Evolutionary conservation across 2,329 filamentous ascomycete species (phyloP).

Genomic region (Colletotrichum sp.): DNA sequence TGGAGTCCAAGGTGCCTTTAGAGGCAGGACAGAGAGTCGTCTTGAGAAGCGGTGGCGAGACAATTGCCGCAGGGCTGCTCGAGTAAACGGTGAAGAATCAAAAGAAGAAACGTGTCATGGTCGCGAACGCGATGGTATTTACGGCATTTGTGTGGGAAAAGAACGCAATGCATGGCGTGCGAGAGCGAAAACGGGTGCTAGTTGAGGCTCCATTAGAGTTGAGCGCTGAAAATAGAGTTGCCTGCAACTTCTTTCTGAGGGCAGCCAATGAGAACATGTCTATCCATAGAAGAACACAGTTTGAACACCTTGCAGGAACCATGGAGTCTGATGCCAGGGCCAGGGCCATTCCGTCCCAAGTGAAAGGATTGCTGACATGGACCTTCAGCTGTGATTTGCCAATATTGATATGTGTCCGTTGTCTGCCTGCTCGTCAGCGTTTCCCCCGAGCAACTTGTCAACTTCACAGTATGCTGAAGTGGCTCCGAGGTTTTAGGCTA

Average conservation of each 20-base stretch:
- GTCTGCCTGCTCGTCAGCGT: background rate
- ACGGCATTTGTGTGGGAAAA: background rate
- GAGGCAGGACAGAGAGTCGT: constrained; percentile 84
- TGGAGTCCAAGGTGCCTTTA: constrained; percentile 77
- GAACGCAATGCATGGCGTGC: background rate
- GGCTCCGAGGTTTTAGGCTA: background rate
- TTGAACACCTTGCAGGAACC: background rate
- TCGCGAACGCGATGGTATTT: background rate
- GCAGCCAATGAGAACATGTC: background rate
- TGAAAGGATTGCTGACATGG: background rate
- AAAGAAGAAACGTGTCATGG: background rate
- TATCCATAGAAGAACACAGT: background rate
- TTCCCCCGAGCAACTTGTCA: background rate
- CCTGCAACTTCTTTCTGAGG: background rate
- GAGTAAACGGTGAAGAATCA: constrained; percentile 54
- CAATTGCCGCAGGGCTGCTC: constrained; percentile 85
- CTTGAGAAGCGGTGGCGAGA: constrained; percentile 79
- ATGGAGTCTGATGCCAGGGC: background rate
- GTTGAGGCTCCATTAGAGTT: constrained; percentile 14
- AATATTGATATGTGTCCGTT: background rate
- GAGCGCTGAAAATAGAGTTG: constrained; percentile 13
- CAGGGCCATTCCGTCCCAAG: background rate
- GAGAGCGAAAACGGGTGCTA: background rate
- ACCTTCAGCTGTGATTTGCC: background rate
- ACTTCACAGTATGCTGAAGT: background rate